Evolutionary conservation across 495 filamentous ascomycete genomes (phyloP).

Genomic region (Niebla homalea): DNA sequence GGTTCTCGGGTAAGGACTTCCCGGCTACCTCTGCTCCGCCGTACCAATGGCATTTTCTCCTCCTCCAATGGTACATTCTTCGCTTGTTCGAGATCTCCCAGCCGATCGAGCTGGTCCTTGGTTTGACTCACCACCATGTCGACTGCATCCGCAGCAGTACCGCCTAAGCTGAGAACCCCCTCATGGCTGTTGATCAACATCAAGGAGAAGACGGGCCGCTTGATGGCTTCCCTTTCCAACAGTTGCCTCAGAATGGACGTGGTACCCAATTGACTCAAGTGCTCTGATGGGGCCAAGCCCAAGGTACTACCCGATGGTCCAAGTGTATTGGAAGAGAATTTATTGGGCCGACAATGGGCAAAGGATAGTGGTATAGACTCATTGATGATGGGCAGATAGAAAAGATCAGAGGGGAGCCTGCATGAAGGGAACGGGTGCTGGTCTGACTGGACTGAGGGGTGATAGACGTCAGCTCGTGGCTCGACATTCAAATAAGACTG

Average conservation of each 20-base stretch:
- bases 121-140: conserved; percentile 16
- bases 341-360: conserved; percentile 21
- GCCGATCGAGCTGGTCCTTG: conserved; percentile 14
- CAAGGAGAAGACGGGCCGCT: conserved; percentile 20
- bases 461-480: background rate
- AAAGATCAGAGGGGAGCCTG: conserved; percentile 15
- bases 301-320: conserved; percentile 18
- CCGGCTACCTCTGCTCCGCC: conserved; percentile 3
- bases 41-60: background rate
- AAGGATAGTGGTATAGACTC: conserved; percentile 17
- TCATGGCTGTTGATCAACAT: conserved; percentile 22
- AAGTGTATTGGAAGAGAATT: conserved; percentile 19
- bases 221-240: conserved; percentile 14
- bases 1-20: background rate
- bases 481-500: background rate
- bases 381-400: conserved; percentile 19
- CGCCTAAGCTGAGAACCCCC: conserved; percentile 23
- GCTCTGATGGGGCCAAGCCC: conserved; percentile 20
- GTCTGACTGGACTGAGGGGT: conserved; percentile 11
- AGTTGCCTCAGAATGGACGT: conserved; percentile 17
- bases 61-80: background rate
- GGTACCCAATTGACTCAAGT: conserved; percentile 19
- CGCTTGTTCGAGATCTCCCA: conserved; percentile 10
- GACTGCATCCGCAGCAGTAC: conserved; percentile 17
- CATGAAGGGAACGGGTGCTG: conserved; percentile 19